Evolutionary conservation across 139 green algal genomes (phyloP), one percentile per base, ranked within the genome.

Genomic region (Chara braunii): DNA sequence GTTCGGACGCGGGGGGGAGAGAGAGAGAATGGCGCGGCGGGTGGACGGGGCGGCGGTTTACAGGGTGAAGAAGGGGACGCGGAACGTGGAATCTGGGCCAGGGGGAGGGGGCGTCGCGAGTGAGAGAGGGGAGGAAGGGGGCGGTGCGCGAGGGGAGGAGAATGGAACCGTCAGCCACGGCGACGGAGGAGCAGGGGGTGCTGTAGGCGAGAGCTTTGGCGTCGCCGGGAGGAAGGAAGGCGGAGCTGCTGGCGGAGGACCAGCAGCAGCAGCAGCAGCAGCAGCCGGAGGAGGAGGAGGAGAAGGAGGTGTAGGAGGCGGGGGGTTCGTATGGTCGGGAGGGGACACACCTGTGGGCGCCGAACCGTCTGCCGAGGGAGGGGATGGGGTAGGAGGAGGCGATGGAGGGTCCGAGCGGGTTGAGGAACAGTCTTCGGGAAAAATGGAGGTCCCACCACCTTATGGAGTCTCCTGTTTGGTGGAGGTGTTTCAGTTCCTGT

Each of bases 401-500:
- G 18, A 48, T 48, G 40, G 40, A 48, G 40, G 18, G 40, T n/a
- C 40, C 18, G 40, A 48, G 18, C n/a, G 40, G 40, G n/a, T 26
- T 48, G 40, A n/a, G 40, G 40, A 18, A 26, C 18, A 48, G 40
- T n/a, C 40, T 48, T 18, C 18, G 18, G 40, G 40, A 18, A 48
- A 29, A 18, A 48, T 48, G 18, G 40, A 48, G 18, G 40, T 29
- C 18, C 40, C 18, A 3, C 23, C 18, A 2, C 77, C 77, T 2
- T 80, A 83, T 48, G 65, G 66, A 36, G 29, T 83, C 26, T 26
- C 56, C 2, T 83, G 77, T 62, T 31, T 81, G n/a, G 52, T 72
- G 2, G 76, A 84, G 69, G 42, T 84, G 3, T 78, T 84, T 48
- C 50, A 37, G 23, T 84, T 84, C 57, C 22, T 82, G 9, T 60